These are phyloP conservation scores for Trichoderma semiorbis DNA, from an alignment of 2,329 filamentous ascomycete species.

Conservation along the genomic window DNA sequence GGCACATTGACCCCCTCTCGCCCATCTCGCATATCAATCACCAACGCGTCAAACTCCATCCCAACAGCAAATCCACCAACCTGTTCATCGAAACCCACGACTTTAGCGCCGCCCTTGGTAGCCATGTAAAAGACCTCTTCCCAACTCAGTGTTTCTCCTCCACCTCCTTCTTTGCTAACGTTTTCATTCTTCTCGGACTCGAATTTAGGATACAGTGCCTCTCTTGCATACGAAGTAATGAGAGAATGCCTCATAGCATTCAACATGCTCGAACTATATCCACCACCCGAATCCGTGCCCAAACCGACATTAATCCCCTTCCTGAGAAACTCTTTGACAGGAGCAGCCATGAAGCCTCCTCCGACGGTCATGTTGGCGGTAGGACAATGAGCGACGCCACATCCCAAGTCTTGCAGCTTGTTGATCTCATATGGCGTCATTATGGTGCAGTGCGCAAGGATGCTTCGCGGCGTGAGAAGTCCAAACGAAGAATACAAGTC, in stretches of 20 bases:
- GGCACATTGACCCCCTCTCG: conserved; percentile 47
- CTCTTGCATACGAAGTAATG: conserved; percentile 49
- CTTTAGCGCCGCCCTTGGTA: conserved; percentile 58
- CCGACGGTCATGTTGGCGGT: conserved; percentile 61
- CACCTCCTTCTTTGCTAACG: not conserved
- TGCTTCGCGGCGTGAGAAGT: conserved; percentile 52
- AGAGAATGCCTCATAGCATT: conserved; percentile 57
- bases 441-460: conserved; percentile 65
- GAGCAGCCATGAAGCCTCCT: conserved; percentile 60
- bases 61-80: conserved; percentile 56
- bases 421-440: conserved; percentile 55
- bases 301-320: conserved; percentile 62
- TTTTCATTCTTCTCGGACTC: not conserved
- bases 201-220: conserved; percentile 33
- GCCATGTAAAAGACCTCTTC: conserved; percentile 57
- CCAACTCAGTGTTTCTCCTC: conserved; percentile 34
- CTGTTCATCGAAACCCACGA: conserved; percentile 51
- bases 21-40: conserved; percentile 40
- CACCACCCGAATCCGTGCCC: conserved; percentile 62
- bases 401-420: conserved; percentile 44
- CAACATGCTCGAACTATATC: conserved; percentile 58
- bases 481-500: conserved; percentile 57
- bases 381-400: conserved; percentile 63
- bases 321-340: conserved; percentile 54
- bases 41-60: conserved; percentile 60